A percentile compares a stretch with the other conserved stretches of the same genome.
Evolutionary conservation across 2,329 filamentous ascomycete species (phyloP).

Genomic region (Neopestalotiopsis sp.): DNA sequence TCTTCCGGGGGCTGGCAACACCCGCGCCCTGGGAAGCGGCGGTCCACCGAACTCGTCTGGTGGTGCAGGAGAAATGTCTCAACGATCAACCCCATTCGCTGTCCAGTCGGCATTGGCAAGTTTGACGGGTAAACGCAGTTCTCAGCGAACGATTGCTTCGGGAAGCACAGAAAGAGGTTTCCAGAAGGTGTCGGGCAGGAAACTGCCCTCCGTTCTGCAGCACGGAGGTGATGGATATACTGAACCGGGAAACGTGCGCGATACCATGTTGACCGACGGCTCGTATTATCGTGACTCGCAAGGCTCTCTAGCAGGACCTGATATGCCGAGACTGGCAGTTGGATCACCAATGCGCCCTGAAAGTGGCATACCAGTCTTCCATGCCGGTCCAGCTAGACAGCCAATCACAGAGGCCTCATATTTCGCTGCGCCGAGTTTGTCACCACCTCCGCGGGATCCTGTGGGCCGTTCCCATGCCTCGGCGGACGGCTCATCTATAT

Average conservation of each 20-base stretch:
- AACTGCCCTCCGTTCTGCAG: slow-evolving; percentile 66
- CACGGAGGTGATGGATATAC: slow-evolving; percentile 68
- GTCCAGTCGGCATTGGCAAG: slow-evolving; percentile 55
- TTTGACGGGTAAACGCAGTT: slow-evolving; percentile 46
- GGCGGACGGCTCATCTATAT: slow-evolving; percentile 35
- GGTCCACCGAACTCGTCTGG: slow-evolving; percentile 23
- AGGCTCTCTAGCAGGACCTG: slow-evolving; percentile 42
- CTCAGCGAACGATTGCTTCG: slow-evolving; percentile 33
- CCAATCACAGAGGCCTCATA: slow-evolving; percentile 62
- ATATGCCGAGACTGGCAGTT: slow-evolving; percentile 51
- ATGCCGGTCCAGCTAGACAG: slow-evolving; percentile 69
- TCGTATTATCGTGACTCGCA: slow-evolving; percentile 61
- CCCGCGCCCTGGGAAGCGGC: slow-evolving; percentile 31
- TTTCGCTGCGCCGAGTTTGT: slow-evolving; percentile 41
- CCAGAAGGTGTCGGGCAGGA: slow-evolving; percentile 68
- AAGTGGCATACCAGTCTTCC: slow-evolving; percentile 64
- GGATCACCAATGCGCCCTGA: slow-evolving; percentile 64
- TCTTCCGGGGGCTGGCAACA: slow-evolving; percentile 30
- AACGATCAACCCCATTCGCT: slow-evolving; percentile 49
- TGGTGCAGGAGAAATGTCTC: slow-evolving; percentile 45
- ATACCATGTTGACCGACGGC: slow-evolving; percentile 49
- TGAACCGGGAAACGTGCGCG: slow-evolving; percentile 45
- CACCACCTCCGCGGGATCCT: slow-evolving; percentile 38
- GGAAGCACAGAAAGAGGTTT: slow-evolving; percentile 62
- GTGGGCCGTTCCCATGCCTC: slow-evolving; percentile 42